Evolutionary conservation across 768 basidiomycete genomes (phyloP), one percentile per base, ranked within the genome.

Genomic region (Suillus subluteus): DNA sequence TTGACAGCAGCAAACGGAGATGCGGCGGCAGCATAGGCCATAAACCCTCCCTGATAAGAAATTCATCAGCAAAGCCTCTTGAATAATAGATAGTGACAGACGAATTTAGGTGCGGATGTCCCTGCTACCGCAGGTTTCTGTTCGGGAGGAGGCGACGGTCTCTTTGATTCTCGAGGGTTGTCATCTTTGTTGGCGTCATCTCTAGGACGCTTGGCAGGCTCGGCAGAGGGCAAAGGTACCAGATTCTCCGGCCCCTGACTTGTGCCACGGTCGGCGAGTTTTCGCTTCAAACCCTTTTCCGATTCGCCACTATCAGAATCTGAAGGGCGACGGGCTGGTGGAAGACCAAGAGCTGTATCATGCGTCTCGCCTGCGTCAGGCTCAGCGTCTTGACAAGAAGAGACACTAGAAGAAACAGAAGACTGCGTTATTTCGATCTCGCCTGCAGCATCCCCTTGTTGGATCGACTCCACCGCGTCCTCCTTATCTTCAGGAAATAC

Each of bases 1-100:
- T 89, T 91, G 72, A 91, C 87, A 58, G 85, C 77, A 16, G 90
- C 87, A 71, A 94, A 94, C 6, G 92, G 91, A 2, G 92, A 93
- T 64, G 81, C 84, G 13, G 86, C 80, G 3, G 91, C 89, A 15
- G 92, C 91, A 71, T 92, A 94, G 2, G 91, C 89, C 85, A 89
- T 88, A 76, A 94, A 94, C 32, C 92, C 92, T 63, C 85, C 80
- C 90, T 91, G 62, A 43, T 55, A 62, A 56, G 50, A 48, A 54
- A 62, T 67, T 64, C 61, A 69, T 66, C 12, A 52, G 46, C 21
- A 16, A 63, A 73, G 65, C 46, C 26, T 9, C 69, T 61, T 61
- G 64, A 59, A 68, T 58, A 66, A 68, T 63, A 66, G 65, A 52
- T n/a, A 58, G 43, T 46, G 5, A 81, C 85, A 66, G 70, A 88